A percentile compares a stretch with the other conserved stretches of the same genome.
phyloP scores from a whole-genome alignment of 495 filamentous ascomycete genomes.

The Penicillium ochrochloron region DNA sequence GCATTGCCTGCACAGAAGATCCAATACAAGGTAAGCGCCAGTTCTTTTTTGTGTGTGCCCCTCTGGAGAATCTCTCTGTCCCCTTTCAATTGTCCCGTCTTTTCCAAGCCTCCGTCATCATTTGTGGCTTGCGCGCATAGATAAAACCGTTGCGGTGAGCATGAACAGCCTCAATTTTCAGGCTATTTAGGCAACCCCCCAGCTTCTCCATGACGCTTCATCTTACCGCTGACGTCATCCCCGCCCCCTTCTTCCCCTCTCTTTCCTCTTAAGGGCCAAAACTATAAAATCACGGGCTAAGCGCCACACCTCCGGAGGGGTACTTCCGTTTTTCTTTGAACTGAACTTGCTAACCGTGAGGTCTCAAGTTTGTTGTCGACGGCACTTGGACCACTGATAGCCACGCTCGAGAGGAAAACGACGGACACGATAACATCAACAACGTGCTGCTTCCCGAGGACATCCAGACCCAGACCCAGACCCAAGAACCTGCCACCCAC shows the following conservation, averaged over 20 bases:
- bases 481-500: constrained; percentile 35
- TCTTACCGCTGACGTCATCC: constrained; percentile 41
- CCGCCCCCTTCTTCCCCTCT: constrained; percentile 20
- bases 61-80: constrained; percentile 7
- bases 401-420: constrained; percentile 75
- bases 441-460: constrained; percentile 82
- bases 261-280: constrained; percentile 6
- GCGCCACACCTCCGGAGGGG: constrained; percentile 1
- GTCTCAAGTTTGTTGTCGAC: constrained; percentile 85
- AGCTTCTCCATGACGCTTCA: constrained; percentile 37
- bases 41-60: neutral
- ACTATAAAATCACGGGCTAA: constrained; percentile 30
- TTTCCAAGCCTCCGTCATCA: neutral
- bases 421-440: constrained; percentile 79
- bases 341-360: neutral
- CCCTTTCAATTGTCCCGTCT: constrained; percentile 12
- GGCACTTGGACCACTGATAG: constrained; percentile 81
- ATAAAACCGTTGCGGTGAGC: constrained; percentile 31
- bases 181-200: constrained; percentile 23
- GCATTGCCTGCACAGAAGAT: constrained; percentile 72
- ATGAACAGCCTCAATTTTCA: constrained; percentile 12
- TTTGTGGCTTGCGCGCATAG: constrained; percentile 12
- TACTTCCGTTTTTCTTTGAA: neutral
- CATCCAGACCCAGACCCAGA: constrained; percentile 49
- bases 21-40: constrained; percentile 73